Evolutionary conservation across 805 yeast species (phyloP), one percentile per base, ranked within the genome.

Genomic region (Saturnispora kantuleensis): DNA sequence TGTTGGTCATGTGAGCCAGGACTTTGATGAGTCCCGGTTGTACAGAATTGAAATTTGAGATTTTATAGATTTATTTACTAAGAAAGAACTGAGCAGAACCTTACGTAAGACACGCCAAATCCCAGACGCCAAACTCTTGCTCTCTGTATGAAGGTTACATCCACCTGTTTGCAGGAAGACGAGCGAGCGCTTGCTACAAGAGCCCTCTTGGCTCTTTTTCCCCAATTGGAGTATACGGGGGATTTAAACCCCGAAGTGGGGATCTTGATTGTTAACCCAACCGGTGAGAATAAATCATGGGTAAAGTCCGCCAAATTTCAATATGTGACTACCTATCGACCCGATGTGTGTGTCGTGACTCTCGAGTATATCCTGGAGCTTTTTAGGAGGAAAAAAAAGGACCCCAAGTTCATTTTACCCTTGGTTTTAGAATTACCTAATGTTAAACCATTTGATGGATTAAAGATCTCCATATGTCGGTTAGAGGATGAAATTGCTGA

Each of bases 291-390:
- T 26, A 44, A 45, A 32, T 30, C 32, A 11, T 62, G 66, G 66
- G 33, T 54, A 11, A 59, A 63, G 44, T 75, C 83, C 1, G 76
- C 71, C 30, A 79, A 79, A 55, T 79, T 68, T 57, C 65, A 61
- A 44, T 77, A 69, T 54, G 69, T 74, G 35, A 69, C 73, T 6
- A 57, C 66, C 44, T 62, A 67, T 45, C 62, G 85, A 42, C 68
- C 70, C 34, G 90, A 83, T 57, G 68, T 86, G 26, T 55, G 54
- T 38, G 74, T 86, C 47, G 56, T 86, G 10, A 56, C 64, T 6
- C 70, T 75, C 1, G 69, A 69, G 3, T 60, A 71, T 5, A 62
- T 87, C 5, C 55, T 66, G 21, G 56, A 58, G 82, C 87, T 88
- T 54, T 71, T n/a, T 52, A 64, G 13, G 86, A 85, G 31, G 73